phyloP scores from a whole-genome alignment of 2,329 filamentous ascomycete species.

The Neonectria coccinea region DNA sequence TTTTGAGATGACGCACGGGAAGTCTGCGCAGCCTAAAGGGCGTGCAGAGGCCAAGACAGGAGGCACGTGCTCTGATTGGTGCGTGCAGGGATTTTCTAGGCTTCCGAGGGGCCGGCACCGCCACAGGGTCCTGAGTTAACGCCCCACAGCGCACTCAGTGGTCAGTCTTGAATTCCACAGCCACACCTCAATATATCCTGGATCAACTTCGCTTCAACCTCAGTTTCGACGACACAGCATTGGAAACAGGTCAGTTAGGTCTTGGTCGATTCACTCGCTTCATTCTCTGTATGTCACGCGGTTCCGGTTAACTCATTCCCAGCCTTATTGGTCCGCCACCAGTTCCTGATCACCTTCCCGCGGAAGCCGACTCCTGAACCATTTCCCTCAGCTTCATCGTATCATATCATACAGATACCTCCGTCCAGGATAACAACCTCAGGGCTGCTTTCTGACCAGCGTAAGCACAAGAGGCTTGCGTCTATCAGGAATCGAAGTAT shows the following conservation, averaged over 20 bases:
- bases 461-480: background rate
- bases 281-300: background rate
- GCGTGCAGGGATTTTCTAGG: slow-evolving; percentile 17
- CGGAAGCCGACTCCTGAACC: background rate
- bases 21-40: slow-evolving; percentile 7
- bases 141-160: slow-evolving; percentile 1
- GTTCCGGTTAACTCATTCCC: background rate
- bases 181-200: slow-evolving; percentile 33
- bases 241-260: background rate
- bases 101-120: slow-evolving; percentile 11
- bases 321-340: background rate
- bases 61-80: slow-evolving; percentile 36
- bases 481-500: background rate
- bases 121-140: slow-evolving; percentile 9
- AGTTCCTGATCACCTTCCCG: background rate
- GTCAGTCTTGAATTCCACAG: slow-evolving; percentile 33
- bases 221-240: slow-evolving; percentile 29
- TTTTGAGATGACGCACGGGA: slow-evolving; percentile 30
- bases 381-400: background rate
- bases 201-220: slow-evolving; percentile 39
- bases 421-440: background rate
- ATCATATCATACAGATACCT: slow-evolving; percentile 8
- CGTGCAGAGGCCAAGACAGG: slow-evolving; percentile 4
- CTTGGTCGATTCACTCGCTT: background rate
- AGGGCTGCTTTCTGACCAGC: background rate